Evolutionary conservation across 192 early-diverging fungal species (phyloP).

Genomic region (Spinellus fusiger): DNA sequence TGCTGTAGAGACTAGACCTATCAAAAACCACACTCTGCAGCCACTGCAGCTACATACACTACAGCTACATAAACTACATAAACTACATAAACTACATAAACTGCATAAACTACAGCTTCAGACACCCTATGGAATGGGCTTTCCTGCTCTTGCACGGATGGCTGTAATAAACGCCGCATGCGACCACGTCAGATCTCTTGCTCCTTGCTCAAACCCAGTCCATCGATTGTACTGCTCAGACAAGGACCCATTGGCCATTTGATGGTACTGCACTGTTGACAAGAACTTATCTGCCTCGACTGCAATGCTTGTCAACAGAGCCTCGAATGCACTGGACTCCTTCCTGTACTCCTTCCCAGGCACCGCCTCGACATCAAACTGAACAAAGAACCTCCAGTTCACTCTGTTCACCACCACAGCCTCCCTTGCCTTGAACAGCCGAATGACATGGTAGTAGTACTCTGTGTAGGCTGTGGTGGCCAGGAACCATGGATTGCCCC

Average conservation of each 20-base stretch:
- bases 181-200: conserved; percentile 66
- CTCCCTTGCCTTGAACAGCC: conserved; percentile 6
- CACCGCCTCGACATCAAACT: conserved; percentile 19
- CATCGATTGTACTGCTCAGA: conserved; percentile 57
- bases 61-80: too few species aligned
- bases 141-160: conserved; percentile 16
- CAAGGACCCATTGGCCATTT: conserved; percentile 43
- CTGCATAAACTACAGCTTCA: too few species aligned
- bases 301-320: conserved; percentile 30
- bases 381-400: conserved; percentile 30
- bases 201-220: conserved; percentile 56
- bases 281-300: conserved; percentile 52
- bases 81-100: too few species aligned
- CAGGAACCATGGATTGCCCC: conserved; percentile 77
- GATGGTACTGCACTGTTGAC: conserved; percentile 45
- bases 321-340: conserved; percentile 11
- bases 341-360: background rate
- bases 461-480: conserved; percentile 56
- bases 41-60: too few species aligned
- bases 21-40: too few species aligned
- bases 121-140: conserved; percentile 3
- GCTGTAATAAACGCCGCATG: conserved; percentile 55
- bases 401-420: conserved; percentile 23
- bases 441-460: conserved; percentile 46
- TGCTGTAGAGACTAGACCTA: too few species aligned